Evolutionary conservation across 441 rosid genomes (phyloP).

Genomic region (Gossypium lobatum): DNA sequence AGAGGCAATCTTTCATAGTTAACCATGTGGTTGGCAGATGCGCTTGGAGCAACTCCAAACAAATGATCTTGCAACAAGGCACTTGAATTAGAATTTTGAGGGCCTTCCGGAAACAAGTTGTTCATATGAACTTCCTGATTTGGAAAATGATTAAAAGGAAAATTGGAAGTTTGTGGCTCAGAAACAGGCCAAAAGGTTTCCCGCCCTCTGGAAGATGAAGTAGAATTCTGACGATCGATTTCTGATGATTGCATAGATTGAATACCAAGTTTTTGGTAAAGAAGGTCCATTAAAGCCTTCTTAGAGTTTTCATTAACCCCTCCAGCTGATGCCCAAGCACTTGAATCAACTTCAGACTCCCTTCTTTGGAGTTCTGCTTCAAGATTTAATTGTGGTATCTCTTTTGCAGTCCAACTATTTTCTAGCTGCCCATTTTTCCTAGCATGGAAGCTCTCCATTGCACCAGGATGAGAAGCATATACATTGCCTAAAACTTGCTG

Average conservation of each 20-base stretch:
- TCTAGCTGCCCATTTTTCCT: constrained; percentile 27
- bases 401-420: constrained; percentile 34
- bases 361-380: constrained; percentile 25
- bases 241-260: constrained; percentile 26
- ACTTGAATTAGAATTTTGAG: constrained; percentile 16
- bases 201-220: constrained; percentile 8
- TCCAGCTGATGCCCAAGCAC: constrained; percentile 31
- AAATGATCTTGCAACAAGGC: constrained; percentile 18
- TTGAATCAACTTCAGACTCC: constrained; percentile 26
- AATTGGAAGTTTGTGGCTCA: constrained; percentile 18
- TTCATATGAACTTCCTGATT: constrained; percentile 21
- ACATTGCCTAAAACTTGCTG: constrained; percentile 7
- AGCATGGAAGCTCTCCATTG: constrained; percentile 16
- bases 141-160: constrained; percentile 17
- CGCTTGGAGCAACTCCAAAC: constrained; percentile 6
- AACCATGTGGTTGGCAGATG: constrained; percentile 2
- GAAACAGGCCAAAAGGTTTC: constrained; percentile 24
- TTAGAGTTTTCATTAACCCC: constrained; percentile 30
- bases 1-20: constrained; percentile 18
- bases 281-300: constrained; percentile 33
- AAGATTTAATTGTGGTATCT: constrained; percentile 25
- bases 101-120: constrained; percentile 19
- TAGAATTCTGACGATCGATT: constrained; percentile 12
- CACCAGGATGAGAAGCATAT: constrained; percentile 14
- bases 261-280: constrained; percentile 28